Evolutionary conservation across 352 stramenopile genomes (phyloP).

Genomic region (Aphanomyces invadans): DNA sequence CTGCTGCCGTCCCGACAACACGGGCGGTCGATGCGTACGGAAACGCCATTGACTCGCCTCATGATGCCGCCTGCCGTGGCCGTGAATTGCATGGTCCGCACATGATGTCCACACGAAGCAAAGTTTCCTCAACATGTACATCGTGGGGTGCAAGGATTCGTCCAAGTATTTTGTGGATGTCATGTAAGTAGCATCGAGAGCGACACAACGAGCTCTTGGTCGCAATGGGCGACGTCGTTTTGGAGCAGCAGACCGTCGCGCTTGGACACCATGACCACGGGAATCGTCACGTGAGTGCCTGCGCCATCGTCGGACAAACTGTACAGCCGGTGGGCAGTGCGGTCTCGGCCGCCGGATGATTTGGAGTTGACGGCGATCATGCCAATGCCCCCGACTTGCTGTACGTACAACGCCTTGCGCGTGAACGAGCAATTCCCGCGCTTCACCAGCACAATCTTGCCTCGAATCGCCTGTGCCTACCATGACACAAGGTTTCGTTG

Average conservation of each 20-base stretch:
- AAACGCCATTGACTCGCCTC: too few relatives aligned
- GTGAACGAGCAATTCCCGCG: conserved; percentile 71
- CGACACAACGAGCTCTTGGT: background rate
- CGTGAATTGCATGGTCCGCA: too few relatives aligned
- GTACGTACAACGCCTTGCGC: conserved; percentile 57
- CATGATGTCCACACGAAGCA: too few relatives aligned
- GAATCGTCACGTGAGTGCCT: conserved; percentile 48
- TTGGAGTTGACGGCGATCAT: conserved; percentile 71
- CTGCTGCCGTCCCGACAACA: too few relatives aligned
- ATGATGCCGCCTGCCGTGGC: too few relatives aligned
- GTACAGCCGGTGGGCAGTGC: conserved; percentile 47
- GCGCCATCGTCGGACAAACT: conserved; percentile 39
- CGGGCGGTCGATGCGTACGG: too few relatives aligned
- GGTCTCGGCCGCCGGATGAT: conserved; percentile 19
- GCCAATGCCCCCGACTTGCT: conserved; percentile 45
- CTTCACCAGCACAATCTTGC: conserved; percentile 58
- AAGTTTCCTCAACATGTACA: too few relatives aligned
- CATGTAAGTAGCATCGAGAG: conserved; percentile 12
- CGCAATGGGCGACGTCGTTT: conserved; percentile 26
- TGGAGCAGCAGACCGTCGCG: conserved; percentile 47
- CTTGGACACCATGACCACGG: conserved; percentile 54
- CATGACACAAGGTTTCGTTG: too few relatives aligned
- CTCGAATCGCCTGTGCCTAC: conserved; percentile 29
- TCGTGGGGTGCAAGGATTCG: too few relatives aligned
- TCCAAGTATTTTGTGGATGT: too few relatives aligned